Base-by-base conservation (phyloP, 371 early-diverging fungal species). In the Syncephalis plumigaleata region DNA sequence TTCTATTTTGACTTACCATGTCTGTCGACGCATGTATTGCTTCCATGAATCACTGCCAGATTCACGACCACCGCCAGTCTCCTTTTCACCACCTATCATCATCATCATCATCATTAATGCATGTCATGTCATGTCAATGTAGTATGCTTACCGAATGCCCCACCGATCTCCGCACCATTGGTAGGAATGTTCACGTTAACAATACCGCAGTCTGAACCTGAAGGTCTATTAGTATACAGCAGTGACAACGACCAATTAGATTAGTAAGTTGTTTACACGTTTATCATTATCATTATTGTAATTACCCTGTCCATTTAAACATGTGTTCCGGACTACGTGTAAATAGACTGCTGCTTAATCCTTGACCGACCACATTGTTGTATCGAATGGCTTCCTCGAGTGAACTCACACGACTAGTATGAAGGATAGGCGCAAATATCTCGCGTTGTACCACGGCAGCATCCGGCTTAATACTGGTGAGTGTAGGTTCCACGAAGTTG, bases 151-250 rank as follows among this genome's bases (percentile, higher is more conserved):
- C 31, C 96, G 65, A 95, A 94, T 7, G 96, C 96, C 45, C 95
- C 94, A 27, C 96, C 96, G 60, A 95, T 92, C 65, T 95, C 95
- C 9, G 96, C 95, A 36, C 96, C 96, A 60, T 89, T 91, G 40
- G 96, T 94, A 37, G 96, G 95, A 51, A 93, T 82, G 71, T 96
- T 96, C 44, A 90, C 86, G 59, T 96, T 96, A 60, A 93, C 90
- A 38, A 96, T 92, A 50, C 96, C 96, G 54, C 92, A 93, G 65
- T 96, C 96, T 13, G 91, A 89, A 18, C 96, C 95, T 20, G 75
- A 59, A 15, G 93, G 84, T 15, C 83, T 64, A 49, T 13, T 5
- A 25, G 16, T 15, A 45, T 20, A 13, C 13, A 21, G 43, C 23
- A 2, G 46, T 43, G 8, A 17, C 11, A 37, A 47, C n/a, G 38